A percentile compares a stretch with the other conserved stretches of the same genome.
These are phyloP conservation scores for Gorgonomyces haynaldii DNA, from an alignment of 192 early-diverging fungal species.

Conservation along the genomic window DNA sequence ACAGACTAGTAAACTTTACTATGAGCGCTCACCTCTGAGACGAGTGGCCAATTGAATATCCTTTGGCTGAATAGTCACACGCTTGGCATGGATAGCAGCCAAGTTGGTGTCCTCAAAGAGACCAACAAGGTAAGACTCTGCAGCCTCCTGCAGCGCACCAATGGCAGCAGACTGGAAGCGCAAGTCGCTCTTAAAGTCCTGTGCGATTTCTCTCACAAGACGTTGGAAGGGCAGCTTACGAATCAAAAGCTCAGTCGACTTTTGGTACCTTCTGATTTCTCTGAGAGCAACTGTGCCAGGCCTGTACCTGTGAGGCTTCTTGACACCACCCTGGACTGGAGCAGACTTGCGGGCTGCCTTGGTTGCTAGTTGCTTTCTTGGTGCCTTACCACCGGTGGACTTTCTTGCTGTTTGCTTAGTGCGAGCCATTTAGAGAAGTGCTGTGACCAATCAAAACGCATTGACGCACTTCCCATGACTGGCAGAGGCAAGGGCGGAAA, in stretches of 20 bases:
- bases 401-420: constrained; percentile 97
- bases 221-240: constrained; percentile 78
- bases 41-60: constrained; percentile 97
- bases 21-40: constrained; percentile 48
- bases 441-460: too few species aligned
- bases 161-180: constrained; percentile 99
- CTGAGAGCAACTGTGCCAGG: constrained; percentile 74
- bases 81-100: constrained; percentile 98
- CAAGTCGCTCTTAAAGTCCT: constrained; percentile 98
- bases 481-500: constrained; percentile 99
- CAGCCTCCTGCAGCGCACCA: constrained; percentile 96
- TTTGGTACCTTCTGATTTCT: constrained; percentile 80
- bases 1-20: not conserved
- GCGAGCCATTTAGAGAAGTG: constrained; percentile 47
- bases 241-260: constrained; percentile 64
- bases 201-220: constrained; percentile 95
- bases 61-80: constrained; percentile 99
- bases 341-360: constrained; percentile 98
- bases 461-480: constrained; percentile 62
- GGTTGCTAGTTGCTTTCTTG: constrained; percentile 87
- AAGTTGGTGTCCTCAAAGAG: constrained; percentile 93
- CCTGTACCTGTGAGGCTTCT: constrained; percentile 51
- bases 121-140: constrained; percentile 81
- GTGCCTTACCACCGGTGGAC: constrained; percentile 98
- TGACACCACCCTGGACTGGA: constrained; percentile 86